Evolutionary conservation across 139 green algal species (phyloP), one percentile per base, ranked within the genome.

Genomic region (Chlorella sp.): DNA sequence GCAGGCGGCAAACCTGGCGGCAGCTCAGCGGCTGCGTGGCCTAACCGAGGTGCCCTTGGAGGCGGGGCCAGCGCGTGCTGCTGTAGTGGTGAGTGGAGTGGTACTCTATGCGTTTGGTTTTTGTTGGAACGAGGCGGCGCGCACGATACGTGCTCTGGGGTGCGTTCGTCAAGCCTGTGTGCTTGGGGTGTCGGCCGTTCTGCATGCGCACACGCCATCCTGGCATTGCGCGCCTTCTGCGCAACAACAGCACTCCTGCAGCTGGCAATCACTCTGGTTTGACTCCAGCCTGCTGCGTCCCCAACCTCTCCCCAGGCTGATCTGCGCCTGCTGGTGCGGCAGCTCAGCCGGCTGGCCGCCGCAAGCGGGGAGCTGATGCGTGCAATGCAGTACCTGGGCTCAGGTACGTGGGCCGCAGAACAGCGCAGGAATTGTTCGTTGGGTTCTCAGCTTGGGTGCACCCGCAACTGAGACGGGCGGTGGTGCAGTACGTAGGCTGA

Each of bases 321-420:
- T 56, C 13, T 86, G 17, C 69, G 70, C 15, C 36, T 28, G 30
- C 51, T 80, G 47, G 56, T 39, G 13, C 26, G 6, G 17, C 41
- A 55, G n/a, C 18, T 73, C 55, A 72, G 55, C 70, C 81, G 70
- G 5, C 30, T 86, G 69, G 28, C 47, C 26, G 51, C 62, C 55
- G 56, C 70, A 15, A 28, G 30, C 18, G 69, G 26, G 4, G 81
- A 86, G 70, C 81, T 86, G 32, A 80, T 68, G 62, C 69, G 81
- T 0, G 70, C 28, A 0, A 5, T 86, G 81, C 81, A 81, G 70
- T 86, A 86, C 81, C 56, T 80, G 38, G 81, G 69, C 32, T 83
- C 78, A 44, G 78, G 78, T 83, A n/a, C n/a, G n/a, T n/a, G n/a
- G n/a, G n/a, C n/a, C n/a, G n/a, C n/a, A n/a, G n/a, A n/a, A n/a